These are phyloP conservation scores for Backusella morwellensis DNA, from an alignment of 192 early-diverging fungal genomes.

Conservation along the genomic window DNA sequence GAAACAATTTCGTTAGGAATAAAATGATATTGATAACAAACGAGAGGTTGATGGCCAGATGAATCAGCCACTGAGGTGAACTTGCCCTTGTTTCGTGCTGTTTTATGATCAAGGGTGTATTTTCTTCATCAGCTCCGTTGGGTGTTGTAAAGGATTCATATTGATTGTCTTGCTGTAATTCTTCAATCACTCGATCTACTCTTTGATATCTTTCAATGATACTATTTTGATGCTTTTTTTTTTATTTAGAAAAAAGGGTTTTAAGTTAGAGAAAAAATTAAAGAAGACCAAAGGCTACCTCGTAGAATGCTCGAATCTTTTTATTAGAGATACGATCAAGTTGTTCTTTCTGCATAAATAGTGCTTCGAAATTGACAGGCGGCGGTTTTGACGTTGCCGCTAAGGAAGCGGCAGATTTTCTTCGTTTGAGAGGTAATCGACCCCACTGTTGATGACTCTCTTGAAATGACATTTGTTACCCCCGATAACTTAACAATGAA, in stretches of 20 bases:
- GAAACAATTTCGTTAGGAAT: constrained; percentile 58
- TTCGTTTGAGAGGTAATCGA: background rate
- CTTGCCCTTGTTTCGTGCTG: background rate
- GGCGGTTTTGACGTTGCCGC: background rate
- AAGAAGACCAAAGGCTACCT: constrained; percentile 3
- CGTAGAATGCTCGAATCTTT: constrained; percentile 22
- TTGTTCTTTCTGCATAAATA: background rate
- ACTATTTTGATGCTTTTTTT: constrained; percentile 32
- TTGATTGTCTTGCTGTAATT: background rate
- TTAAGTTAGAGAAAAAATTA: too few relatives aligned
- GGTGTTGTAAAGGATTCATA: background rate
- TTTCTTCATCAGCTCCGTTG: constrained; percentile 25
- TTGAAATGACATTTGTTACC: background rate
- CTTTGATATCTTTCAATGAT: constrained; percentile 30
- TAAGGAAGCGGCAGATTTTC: background rate
- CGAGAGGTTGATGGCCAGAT: constrained; percentile 67
- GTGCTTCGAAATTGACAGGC: background rate
- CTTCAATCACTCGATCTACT: constrained; percentile 29
- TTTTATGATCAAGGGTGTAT: background rate
- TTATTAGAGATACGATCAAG: constrained; percentile 22
- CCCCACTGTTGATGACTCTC: constrained; percentile 2
- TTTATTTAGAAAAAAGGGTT: background rate
- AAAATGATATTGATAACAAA: constrained; percentile 61
- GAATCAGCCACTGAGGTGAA: constrained; percentile 33
- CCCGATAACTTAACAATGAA: background rate